Evolutionary conservation across 495 filamentous ascomycete species (phyloP).

Genomic region (Cetradonia linearis): DNA sequence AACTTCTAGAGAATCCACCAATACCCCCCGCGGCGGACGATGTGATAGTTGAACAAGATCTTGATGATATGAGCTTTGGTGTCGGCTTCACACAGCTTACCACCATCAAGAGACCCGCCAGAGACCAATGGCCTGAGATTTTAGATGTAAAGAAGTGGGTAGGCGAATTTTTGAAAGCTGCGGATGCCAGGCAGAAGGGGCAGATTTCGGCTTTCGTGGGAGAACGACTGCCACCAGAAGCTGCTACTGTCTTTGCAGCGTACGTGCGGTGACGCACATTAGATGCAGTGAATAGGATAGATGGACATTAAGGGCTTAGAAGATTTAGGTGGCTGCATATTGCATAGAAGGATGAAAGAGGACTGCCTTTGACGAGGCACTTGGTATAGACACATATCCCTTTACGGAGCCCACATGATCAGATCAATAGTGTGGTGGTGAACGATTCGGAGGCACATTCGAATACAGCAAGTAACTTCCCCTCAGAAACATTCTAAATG

Average conservation of each 20-base stretch:
- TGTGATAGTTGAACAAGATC: constrained; percentile 68
- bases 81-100: constrained; percentile 85
- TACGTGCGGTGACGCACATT: constrained; percentile 39
- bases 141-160: constrained; percentile 74
- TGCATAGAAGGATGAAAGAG: constrained; percentile 5
- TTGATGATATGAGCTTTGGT: constrained; percentile 90
- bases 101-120: constrained; percentile 60
- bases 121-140: constrained; percentile 75
- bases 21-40: constrained; percentile 63
- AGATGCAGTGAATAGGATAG: not conserved
- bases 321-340: not conserved
- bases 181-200: constrained; percentile 45
- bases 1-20: constrained; percentile 79
- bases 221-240: constrained; percentile 48
- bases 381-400: constrained; percentile 6
- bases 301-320: not conserved
- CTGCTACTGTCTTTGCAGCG: constrained; percentile 41
- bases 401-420: not conserved
- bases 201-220: constrained; percentile 47
- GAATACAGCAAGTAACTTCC: not conserved
- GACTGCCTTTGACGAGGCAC: not conserved
- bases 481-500: not conserved
- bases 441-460: not conserved
- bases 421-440: not conserved
- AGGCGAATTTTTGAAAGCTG: constrained; percentile 54